Percentiles rank a stretch among this genome's conserved stretches.
phyloP scores from a whole-genome alignment of 1,139 yeast genomes.

The Kodamaea fungicola region DNA sequence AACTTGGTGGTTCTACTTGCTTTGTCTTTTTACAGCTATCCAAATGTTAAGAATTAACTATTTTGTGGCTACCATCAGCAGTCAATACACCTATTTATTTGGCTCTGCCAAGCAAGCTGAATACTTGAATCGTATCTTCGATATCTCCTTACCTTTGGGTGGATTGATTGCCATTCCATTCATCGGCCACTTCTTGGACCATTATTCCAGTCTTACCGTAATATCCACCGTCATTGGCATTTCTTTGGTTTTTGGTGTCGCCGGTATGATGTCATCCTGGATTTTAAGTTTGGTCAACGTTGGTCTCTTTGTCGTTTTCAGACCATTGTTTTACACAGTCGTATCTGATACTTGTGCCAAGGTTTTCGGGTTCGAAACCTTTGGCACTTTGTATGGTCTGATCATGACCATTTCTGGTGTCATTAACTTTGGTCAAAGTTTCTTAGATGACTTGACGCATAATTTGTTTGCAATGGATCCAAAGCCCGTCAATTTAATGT shows the following conservation, averaged over 20 bases:
- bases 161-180: constrained; percentile 43
- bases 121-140: constrained; percentile 34
- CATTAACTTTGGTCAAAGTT: constrained; percentile 35
- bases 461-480: constrained; percentile 41
- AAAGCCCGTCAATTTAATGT: constrained; percentile 32
- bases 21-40: constrained; percentile 37
- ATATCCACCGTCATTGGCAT: constrained; percentile 26
- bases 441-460: constrained; percentile 40
- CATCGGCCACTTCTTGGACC: constrained; percentile 39
- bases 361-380: constrained; percentile 47
- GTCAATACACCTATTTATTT: constrained; percentile 43
- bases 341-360: constrained; percentile 46
- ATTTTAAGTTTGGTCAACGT: constrained; percentile 32
- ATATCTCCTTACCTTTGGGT: constrained; percentile 45
- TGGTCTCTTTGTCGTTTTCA: constrained; percentile 36
- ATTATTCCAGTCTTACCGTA: constrained; percentile 33
- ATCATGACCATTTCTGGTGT: constrained; percentile 41
- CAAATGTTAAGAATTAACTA: constrained; percentile 46
- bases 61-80: constrained; percentile 43
- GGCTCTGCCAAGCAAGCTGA: constrained; percentile 26
- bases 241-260: constrained; percentile 34
- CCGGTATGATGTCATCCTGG: constrained; percentile 33
- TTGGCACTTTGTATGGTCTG: constrained; percentile 47
- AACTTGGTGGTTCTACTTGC: constrained; percentile 42
- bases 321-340: constrained; percentile 46